These are phyloP conservation scores for Bipolaris cookei DNA, from an alignment of 2,329 filamentous ascomycete genomes.

Conservation along the genomic window DNA sequence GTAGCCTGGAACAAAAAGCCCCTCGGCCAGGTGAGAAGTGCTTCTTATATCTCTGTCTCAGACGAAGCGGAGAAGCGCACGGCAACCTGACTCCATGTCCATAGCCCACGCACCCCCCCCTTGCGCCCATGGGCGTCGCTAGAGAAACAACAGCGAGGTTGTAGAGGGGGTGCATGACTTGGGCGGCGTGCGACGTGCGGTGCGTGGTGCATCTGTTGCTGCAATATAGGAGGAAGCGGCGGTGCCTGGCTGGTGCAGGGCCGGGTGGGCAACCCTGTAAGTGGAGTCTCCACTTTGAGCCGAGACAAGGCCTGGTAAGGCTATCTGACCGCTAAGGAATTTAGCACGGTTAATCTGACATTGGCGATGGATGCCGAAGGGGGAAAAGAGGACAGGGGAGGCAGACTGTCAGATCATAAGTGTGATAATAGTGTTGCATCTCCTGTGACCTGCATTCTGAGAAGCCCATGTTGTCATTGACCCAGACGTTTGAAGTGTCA, in stretches of 20 bases:
- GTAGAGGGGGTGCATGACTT: background rate
- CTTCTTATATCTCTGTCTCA: constrained; percentile 7
- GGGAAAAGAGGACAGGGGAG: background rate
- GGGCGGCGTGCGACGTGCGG: background rate
- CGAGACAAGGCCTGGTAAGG: background rate
- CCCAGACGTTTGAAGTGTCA: background rate
- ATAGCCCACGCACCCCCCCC: background rate
- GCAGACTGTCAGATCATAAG: background rate
- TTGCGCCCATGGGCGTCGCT: background rate
- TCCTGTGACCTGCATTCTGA: background rate
- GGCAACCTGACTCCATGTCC: constrained; percentile 3
- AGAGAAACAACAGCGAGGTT: constrained; percentile 1
- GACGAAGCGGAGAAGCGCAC: constrained; percentile 3
- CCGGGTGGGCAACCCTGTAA: constrained; percentile 5
- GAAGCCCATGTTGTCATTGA: background rate
- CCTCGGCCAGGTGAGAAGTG: background rate
- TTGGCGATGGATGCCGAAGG: background rate
- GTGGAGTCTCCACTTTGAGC: constrained; percentile 1
- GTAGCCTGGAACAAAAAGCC: background rate
- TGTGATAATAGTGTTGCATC: background rate
- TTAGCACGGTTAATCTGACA: background rate
- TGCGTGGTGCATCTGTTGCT: constrained; percentile 5
- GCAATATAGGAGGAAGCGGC: background rate
- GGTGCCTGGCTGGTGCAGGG: constrained; percentile 11
- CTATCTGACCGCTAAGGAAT: background rate